Evolutionary conservation across 371 early-diverging fungal species (phyloP).

Genomic region (Haplosporangium sp.): DNA sequence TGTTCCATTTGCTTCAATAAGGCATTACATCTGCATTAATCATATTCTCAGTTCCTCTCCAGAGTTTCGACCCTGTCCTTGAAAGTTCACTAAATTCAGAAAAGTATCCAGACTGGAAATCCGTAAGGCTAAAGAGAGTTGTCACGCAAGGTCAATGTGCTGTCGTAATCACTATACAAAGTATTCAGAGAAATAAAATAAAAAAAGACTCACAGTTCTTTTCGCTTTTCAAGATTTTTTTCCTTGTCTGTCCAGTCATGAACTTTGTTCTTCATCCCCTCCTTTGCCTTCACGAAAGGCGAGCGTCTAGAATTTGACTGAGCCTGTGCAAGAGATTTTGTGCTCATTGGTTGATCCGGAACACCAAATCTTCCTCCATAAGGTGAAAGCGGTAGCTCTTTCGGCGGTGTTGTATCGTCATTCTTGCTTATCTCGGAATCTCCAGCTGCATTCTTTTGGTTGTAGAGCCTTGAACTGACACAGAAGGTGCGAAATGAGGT

Average conservation of each 20-base stretch:
- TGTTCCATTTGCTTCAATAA: no score
- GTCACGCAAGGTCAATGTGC: not conserved
- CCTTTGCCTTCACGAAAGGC: constrained; percentile 49
- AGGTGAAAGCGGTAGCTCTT: constrained; percentile 32
- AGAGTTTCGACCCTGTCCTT: constrained; percentile 48
- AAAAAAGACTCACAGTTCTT: constrained; percentile 36
- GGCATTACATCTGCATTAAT: constrained; percentile 38
- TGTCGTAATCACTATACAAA: not conserved
- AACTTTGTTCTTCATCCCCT: constrained; percentile 38
- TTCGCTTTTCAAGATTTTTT: constrained; percentile 50
- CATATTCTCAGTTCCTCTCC: constrained; percentile 46
- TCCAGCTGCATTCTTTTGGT: not conserved
- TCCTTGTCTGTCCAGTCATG: constrained; percentile 49
- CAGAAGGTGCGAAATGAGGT: not conserved
- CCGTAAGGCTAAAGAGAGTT: constrained; percentile 22
- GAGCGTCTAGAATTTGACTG: constrained; percentile 27
- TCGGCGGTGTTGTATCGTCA: not conserved
- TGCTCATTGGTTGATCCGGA: constrained; percentile 48
- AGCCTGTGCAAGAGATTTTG: constrained; percentile 22
- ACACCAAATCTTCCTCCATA: constrained; percentile 55
- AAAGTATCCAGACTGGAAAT: constrained; percentile 55
- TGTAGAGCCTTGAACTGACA: not conserved
- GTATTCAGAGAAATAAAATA: not conserved
- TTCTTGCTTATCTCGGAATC: not conserved
- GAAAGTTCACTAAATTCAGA: constrained; percentile 47